These are phyloP conservation scores for Avicennia marina DNA, from an alignment of 257 asterid genomes.

Conservation along the genomic window DNA sequence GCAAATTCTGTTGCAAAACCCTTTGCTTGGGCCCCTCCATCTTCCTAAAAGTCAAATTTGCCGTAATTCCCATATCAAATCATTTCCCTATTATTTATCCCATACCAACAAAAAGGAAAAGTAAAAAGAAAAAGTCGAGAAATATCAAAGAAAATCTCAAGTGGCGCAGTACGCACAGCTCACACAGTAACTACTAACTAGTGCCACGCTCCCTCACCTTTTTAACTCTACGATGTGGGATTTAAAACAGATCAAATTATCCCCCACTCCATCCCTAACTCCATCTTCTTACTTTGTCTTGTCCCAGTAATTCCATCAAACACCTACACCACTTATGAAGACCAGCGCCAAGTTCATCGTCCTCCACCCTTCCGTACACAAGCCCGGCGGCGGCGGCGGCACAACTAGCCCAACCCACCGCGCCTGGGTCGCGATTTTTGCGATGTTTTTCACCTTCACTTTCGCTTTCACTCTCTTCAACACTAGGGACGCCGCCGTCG, in stretches of 20 bases:
- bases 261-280: neutral
- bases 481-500: slow-evolving; percentile 33
- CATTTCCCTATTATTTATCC: slow-evolving; percentile 27
- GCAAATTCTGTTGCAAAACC: neutral
- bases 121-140: neutral
- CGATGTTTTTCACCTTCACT: slow-evolving; percentile 52
- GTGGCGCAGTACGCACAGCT: slow-evolving; percentile 12
- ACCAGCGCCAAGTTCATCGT: slow-evolving; percentile 57
- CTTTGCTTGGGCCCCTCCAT: slow-evolving; percentile 12
- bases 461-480: slow-evolving; percentile 53
- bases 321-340: slow-evolving; percentile 46
- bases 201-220: slow-evolving; percentile 18
- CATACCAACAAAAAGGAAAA: slow-evolving; percentile 3
- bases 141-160: neutral
- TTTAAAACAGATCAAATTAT: slow-evolving; percentile 5
- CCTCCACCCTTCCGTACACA: slow-evolving; percentile 56
- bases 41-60: slow-evolving; percentile 17
- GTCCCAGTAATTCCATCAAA: slow-evolving; percentile 6
- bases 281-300: neutral
- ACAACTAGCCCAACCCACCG: no score
- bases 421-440: slow-evolving; percentile 40
- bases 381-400: slow-evolving; percentile 31
- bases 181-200: slow-evolving; percentile 16
- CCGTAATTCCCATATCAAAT: slow-evolving; percentile 24
- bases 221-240: slow-evolving; percentile 22